A percentile compares a stretch with the other conserved stretches of the same genome.
Evolutionary conservation across 1,284 basidiomycete species (phyloP).

Genomic region (Ustilago lituana): DNA sequence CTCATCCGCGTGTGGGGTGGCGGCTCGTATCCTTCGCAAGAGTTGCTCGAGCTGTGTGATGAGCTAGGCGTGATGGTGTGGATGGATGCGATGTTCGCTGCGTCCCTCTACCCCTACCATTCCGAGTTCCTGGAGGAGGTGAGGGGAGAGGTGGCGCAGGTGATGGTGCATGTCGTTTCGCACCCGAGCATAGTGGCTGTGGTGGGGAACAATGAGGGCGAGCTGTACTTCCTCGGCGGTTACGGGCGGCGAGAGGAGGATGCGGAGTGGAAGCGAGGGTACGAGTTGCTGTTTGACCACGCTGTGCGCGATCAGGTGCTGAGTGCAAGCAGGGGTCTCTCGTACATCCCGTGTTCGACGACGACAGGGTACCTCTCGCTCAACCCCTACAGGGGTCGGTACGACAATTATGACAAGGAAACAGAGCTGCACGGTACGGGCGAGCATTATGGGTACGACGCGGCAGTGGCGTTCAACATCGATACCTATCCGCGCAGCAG

Average conservation of each 20-base stretch:
- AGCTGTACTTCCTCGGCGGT: constrained; percentile 37
- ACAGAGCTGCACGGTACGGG: constrained; percentile 72
- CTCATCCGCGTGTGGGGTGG: constrained; percentile 61
- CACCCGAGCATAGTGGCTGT: constrained; percentile 70
- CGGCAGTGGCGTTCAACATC: constrained; percentile 72
- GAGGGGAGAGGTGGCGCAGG: constrained; percentile 73
- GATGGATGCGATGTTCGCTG: constrained; percentile 76
- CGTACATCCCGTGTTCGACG: constrained; percentile 75
- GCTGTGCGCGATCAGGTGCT: constrained; percentile 72
- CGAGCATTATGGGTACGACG: constrained; percentile 72
- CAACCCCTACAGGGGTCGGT: constrained; percentile 73
- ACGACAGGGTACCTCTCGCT: constrained; percentile 71
- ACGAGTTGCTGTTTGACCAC: constrained; percentile 68
- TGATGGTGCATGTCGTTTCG: constrained; percentile 72
- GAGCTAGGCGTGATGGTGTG: constrained; percentile 75
- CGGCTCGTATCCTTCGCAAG: constrained; percentile 46
- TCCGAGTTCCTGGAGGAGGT: constrained; percentile 71
- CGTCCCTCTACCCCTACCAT: constrained; percentile 70
- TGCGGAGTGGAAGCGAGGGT: constrained; percentile 25
- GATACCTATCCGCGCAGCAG: constrained; percentile 73
- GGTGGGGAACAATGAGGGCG: constrained; percentile 56
- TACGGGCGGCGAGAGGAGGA: constrained; percentile 18
- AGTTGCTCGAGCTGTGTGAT: constrained; percentile 74
- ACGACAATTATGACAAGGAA: constrained; percentile 71
- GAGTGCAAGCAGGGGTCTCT: constrained; percentile 72